A percentile compares a stretch with the other conserved stretches of the same genome.
Conservation (phyloP, 768 basidiomycete genomes). For the Aureoboletus auriporus region DNA sequence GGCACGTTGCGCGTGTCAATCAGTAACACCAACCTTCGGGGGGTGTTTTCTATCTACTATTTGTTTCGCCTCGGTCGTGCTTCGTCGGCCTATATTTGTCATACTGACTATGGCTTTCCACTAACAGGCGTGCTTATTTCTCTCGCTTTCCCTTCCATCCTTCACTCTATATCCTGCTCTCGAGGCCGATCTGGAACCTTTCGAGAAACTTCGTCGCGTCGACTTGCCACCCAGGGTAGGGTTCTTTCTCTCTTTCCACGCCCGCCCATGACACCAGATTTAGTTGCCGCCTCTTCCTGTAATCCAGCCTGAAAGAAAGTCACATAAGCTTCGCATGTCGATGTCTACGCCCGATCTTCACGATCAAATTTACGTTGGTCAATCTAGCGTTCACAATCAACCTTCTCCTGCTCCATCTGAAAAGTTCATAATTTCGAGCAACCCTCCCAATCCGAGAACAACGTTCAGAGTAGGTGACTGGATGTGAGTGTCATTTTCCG, state of each 20-base stretch:
- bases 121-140: constrained; percentile 51
- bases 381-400: not conserved
- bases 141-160: constrained; percentile 44
- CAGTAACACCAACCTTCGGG: not conserved
- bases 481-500: constrained; percentile 53
- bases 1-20: constrained; percentile 7
- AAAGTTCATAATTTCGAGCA: constrained; percentile 59
- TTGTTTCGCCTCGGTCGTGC: no score
- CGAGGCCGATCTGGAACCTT: constrained; percentile 59
- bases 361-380: constrained; percentile 12
- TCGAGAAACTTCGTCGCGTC: constrained; percentile 51
- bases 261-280: not conserved
- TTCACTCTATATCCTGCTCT: constrained; percentile 54
- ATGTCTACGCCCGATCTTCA: constrained; percentile 32
- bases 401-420: constrained; percentile 12
- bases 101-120: constrained; percentile 12
- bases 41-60: not conserved
- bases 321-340: constrained; percentile 31
- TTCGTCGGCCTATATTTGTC: constrained; percentile 7
- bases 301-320: constrained; percentile 14
- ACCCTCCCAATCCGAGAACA: constrained; percentile 67
- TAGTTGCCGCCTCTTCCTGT: constrained; percentile 22
- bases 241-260: not conserved
- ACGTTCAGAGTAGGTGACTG: constrained; percentile 70
- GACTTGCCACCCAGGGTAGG: constrained; percentile 28